These are phyloP conservation scores for Pyronema domesticum DNA, from an alignment of 495 filamentous ascomycete genomes.

Conservation along the genomic window DNA sequence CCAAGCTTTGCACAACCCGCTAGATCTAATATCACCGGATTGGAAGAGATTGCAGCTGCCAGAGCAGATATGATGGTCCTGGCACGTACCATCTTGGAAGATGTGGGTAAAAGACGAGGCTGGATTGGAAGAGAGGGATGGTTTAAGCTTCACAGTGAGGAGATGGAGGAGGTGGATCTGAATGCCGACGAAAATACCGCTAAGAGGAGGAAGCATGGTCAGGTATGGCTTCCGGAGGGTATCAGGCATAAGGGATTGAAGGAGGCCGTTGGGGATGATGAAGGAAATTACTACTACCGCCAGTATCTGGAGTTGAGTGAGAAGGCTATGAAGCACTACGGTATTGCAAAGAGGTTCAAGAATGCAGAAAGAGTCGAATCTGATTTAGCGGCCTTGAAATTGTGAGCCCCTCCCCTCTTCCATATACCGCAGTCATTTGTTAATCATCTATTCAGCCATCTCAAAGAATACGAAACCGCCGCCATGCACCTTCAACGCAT, in stretches of 20 bases:
- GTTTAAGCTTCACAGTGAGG: constrained; percentile 34
- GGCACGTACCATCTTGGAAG: constrained; percentile 58
- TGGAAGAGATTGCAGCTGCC: constrained; percentile 65
- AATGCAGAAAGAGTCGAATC: constrained; percentile 56
- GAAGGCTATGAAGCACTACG: constrained; percentile 13
- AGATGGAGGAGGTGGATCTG: constrained; percentile 42
- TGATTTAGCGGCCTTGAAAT: constrained; percentile 73
- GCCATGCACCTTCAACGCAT: constrained; percentile 66
- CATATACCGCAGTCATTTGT: neutral
- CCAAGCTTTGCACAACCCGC: constrained; percentile 14
- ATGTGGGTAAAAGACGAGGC: constrained; percentile 48
- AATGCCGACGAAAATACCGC: constrained; percentile 17
- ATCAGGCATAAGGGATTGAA: constrained; percentile 8
- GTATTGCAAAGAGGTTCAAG: constrained; percentile 7
- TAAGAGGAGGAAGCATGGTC: constrained; percentile 2
- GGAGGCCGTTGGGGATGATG: constrained; percentile 5
- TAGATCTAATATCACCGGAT: constrained; percentile 35
- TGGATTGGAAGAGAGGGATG: constrained; percentile 55
- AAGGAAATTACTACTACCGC: constrained; percentile 3
- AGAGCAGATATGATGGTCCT: constrained; percentile 68
- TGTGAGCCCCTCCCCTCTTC: constrained; percentile 28
- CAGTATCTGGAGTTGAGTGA: neutral
- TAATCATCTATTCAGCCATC: constrained; percentile 28
- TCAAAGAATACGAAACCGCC: constrained; percentile 54
- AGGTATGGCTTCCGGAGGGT: constrained; percentile 25